These are phyloP conservation scores for Trametes maxima DNA, from an alignment of 768 basidiomycete species.

Conservation along the genomic window DNA sequence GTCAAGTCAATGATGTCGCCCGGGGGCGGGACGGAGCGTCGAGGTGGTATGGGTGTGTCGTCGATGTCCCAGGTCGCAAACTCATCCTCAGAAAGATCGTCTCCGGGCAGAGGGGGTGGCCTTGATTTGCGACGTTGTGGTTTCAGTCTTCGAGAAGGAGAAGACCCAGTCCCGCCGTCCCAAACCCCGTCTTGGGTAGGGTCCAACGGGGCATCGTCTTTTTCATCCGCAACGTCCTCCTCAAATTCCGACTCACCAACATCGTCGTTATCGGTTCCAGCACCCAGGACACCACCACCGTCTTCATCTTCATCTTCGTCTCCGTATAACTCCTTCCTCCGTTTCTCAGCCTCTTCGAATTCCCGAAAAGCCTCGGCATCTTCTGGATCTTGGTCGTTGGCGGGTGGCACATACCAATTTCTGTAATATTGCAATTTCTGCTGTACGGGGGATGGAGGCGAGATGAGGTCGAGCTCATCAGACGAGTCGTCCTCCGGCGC, in stretches of 20 bases:
- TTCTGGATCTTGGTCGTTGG: conserved; percentile 44
- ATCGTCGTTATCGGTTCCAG: conserved; percentile 18
- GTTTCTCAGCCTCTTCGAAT: conserved; percentile 66
- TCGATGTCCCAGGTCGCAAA: conserved; percentile 28
- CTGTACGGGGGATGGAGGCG: conserved; percentile 36
- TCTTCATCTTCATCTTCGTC: conserved; percentile 43
- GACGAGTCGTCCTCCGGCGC: conserved; percentile 37
- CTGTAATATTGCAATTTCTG: conserved; percentile 37
- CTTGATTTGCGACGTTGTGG: conserved; percentile 8
- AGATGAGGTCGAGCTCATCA: conserved; percentile 62
- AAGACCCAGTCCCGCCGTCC: background rate
- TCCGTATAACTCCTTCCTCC: conserved; percentile 51
- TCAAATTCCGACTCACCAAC: conserved; percentile 27
- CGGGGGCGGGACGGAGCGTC: background rate
- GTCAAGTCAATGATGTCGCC: conserved; percentile 25
- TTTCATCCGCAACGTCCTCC: conserved; percentile 30
- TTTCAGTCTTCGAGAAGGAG: background rate
- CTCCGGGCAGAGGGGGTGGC: background rate
- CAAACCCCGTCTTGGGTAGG: conserved; percentile 13
- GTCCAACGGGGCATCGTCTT: background rate
- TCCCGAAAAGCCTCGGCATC: conserved; percentile 66
- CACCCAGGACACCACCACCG: no score
- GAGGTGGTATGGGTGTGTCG: conserved; percentile 17
- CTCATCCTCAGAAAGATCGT: conserved; percentile 31
- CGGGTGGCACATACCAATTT: conserved; percentile 43